Percentiles rank a stretch among this genome's conserved stretches.
These are phyloP conservation scores for Colletotrichum sp. DNA, from an alignment of 2,329 filamentous ascomycete genomes.

Conservation along the genomic window DNA sequence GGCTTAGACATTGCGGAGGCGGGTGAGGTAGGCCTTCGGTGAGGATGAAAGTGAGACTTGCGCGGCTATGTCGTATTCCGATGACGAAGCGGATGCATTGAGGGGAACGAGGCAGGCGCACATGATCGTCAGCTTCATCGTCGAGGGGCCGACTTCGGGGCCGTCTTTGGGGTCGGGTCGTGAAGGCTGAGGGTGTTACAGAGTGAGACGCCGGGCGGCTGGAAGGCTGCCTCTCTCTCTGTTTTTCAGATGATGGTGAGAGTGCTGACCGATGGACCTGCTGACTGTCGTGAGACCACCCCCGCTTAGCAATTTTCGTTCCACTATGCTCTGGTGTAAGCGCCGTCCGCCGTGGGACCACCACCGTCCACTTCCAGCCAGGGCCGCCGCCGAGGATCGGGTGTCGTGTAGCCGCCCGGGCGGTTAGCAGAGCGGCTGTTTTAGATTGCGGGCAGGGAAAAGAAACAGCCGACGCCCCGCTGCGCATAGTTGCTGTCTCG, in stretches of 20 bases:
- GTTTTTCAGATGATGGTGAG: not conserved
- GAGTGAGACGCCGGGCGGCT: slow-evolving; percentile 3
- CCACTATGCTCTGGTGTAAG: slow-evolving; percentile 6
- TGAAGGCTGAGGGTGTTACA: not conserved
- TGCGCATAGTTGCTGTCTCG: not conserved
- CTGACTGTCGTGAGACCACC: not conserved
- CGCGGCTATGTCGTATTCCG: not conserved
- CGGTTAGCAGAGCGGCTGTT: slow-evolving; percentile 21
- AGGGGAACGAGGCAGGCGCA: not conserved
- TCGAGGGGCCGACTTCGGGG: slow-evolving; percentile 11
- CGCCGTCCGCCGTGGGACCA: slow-evolving; percentile 1
- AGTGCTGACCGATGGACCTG: not conserved
- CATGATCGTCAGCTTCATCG: not conserved
- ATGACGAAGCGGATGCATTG: not conserved
- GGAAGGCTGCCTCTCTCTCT: not conserved
- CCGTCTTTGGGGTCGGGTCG: not conserved
- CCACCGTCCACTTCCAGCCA: not conserved
- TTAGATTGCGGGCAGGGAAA: not conserved
- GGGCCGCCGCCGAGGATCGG: not conserved
- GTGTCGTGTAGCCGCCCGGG: slow-evolving; percentile 19
- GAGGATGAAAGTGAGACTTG: not conserved
- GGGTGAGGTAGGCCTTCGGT: not conserved
- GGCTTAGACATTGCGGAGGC: not conserved
- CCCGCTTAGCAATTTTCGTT: not conserved
- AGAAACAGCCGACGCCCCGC: not conserved